Conservation (phyloP, 202 grass and related monocot genomes). For the Setaria viridis region DNA sequence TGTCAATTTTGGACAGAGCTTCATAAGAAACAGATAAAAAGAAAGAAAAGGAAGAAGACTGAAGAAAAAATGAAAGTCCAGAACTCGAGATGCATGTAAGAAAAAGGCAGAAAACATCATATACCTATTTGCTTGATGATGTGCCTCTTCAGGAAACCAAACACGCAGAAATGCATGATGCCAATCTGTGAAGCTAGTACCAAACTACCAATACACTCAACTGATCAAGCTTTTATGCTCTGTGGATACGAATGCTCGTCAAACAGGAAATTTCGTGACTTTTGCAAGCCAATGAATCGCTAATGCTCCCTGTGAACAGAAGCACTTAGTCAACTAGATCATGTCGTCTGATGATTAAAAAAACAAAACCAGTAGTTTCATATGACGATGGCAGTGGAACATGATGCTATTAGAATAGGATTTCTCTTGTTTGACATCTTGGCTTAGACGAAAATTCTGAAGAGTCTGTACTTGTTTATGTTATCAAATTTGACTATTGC, state of each 20-base stretch:
- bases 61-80: not conserved
- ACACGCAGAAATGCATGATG: constrained; percentile 62
- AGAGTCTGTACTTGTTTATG: constrained; percentile 19
- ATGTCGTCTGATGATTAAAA: not conserved
- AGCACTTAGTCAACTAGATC: constrained; percentile 34
- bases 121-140: constrained; percentile 68
- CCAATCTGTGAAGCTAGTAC: not conserved
- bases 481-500: constrained; percentile 6
- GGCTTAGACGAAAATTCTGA: not conserved
- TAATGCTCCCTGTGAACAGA: constrained; percentile 1
- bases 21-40: not conserved
- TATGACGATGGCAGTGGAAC: not conserved
- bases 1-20: not conserved
- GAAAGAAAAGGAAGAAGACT: not conserved
- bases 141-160: constrained; percentile 46
- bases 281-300: not conserved
- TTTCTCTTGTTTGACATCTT: constrained; percentile 32
- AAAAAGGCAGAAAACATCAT: not conserved
- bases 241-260: not conserved
- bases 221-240: constrained; percentile 32
- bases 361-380: not conserved
- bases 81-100: not conserved
- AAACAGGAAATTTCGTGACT: constrained; percentile 12
- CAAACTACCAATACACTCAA: not conserved
- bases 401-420: constrained; percentile 19